Conservation (phyloP, 106 monocot genomes). For the Apostasia shenzhenica region DNA sequence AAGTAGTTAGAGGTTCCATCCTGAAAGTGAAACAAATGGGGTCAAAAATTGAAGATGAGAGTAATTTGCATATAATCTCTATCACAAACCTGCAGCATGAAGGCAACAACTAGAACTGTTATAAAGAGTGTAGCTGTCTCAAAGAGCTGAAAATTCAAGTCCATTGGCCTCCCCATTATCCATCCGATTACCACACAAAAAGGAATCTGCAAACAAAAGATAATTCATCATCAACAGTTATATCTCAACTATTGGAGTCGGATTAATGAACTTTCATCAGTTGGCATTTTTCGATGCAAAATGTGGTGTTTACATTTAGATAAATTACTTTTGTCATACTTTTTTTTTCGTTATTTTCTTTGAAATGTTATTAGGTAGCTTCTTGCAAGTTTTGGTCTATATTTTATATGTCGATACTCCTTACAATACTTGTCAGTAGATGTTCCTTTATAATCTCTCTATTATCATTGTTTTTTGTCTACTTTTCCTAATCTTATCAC, state of each 20-base stretch:
- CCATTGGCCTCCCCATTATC: conserved; percentile 73
- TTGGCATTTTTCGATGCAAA: neutral
- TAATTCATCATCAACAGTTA: neutral
- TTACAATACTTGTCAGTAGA: too few relatives aligned
- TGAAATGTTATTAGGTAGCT: neutral
- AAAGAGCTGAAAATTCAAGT: conserved; percentile 73
- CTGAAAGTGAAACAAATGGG: conserved; percentile 17
- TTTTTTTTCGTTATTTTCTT: neutral
- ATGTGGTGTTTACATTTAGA: too few relatives aligned
- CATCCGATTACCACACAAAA: conserved; percentile 59
- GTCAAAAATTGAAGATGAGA: neutral
- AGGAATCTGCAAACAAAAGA: conserved; percentile 43
- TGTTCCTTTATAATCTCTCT: too few relatives aligned
- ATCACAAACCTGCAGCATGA: conserved; percentile 58
- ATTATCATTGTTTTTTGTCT: too few relatives aligned
- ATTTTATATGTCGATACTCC: neutral
- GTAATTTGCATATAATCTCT: neutral
- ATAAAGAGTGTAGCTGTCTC: conserved; percentile 72
- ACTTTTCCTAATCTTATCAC: too few relatives aligned
- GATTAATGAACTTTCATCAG: neutral
- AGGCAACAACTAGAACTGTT: conserved; percentile 60
- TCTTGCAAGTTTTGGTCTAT: neutral
- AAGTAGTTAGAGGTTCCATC: conserved; percentile 76
- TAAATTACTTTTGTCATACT: neutral
- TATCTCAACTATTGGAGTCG: neutral